phyloP scores from a whole-genome alignment of 176 grass and related monocot genomes.

The Oryza glaberrima region DNA sequence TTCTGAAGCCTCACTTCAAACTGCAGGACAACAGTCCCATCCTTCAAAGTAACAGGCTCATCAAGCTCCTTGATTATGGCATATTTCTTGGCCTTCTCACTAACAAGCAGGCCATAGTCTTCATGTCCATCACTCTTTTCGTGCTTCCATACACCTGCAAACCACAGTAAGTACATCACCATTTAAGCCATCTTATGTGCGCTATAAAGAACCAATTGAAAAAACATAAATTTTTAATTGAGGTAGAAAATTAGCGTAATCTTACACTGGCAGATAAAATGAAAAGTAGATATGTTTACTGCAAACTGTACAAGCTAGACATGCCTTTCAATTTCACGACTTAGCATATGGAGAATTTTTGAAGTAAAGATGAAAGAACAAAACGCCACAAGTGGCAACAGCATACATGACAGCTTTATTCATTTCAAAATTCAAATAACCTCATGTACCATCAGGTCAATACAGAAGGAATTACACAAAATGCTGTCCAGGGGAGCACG shows the following conservation, averaged over 20 bases:
- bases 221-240: background rate
- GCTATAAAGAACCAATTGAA: too few species aligned
- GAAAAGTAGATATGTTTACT: background rate
- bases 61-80: constrained; percentile 94
- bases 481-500: background rate
- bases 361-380: background rate
- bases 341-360: background rate
- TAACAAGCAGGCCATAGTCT: constrained; percentile 91
- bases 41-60: constrained; percentile 66
- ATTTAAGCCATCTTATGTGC: background rate
- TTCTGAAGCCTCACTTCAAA: constrained; percentile 92
- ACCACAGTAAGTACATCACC: background rate
- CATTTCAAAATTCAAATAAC: background rate
- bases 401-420: background rate
- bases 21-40: constrained; percentile 76
- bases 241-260: background rate
- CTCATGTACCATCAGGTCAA: background rate
- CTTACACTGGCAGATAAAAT: background rate
- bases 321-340: background rate
- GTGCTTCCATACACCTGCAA: constrained; percentile 86
- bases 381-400: background rate
- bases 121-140: constrained; percentile 93
- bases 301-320: background rate
- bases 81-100: constrained; percentile 81
- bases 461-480: background rate